phyloP scores from a whole-genome alignment of 306 rosid species.

The Malus sieversii region DNA sequence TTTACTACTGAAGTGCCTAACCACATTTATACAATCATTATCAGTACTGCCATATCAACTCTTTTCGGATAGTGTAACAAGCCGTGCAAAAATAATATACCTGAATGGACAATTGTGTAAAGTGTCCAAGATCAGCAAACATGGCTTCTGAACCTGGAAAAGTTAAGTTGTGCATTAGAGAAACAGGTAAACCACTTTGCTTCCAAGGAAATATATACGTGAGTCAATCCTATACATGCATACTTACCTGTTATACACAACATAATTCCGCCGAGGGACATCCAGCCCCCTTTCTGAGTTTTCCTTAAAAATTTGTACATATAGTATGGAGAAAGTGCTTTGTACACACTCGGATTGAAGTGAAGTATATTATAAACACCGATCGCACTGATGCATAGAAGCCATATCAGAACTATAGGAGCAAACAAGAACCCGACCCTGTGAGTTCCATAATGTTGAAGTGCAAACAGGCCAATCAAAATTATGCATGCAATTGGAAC shows the following conservation, averaged over 20 bases:
- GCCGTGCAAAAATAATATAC: slow-evolving; percentile 25
- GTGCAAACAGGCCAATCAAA: slow-evolving; percentile 76
- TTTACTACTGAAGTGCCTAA: not conserved
- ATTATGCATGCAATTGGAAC: slow-evolving; percentile 76
- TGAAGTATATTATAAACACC: slow-evolving; percentile 77
- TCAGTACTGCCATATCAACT: not conserved
- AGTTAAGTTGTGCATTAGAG: slow-evolving; percentile 10
- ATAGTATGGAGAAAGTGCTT: slow-evolving; percentile 76
- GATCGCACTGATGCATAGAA: slow-evolving; percentile 67
- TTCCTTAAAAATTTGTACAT: slow-evolving; percentile 57
- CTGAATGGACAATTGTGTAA: slow-evolving; percentile 82
- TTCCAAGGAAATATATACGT: slow-evolving; percentile 6
- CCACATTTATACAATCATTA: not conserved
- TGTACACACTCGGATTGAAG: slow-evolving; percentile 64
- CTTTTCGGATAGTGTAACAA: not conserved
- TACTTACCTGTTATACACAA: slow-evolving; percentile 75
- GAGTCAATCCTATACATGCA: slow-evolving; percentile 15
- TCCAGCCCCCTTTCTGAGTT: slow-evolving; percentile 68
- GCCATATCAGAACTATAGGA: slow-evolving; percentile 80
- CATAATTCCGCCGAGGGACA: slow-evolving; percentile 90
- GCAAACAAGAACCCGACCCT: slow-evolving; percentile 90
- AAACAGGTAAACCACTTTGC: slow-evolving; percentile 1
- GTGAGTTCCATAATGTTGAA: slow-evolving; percentile 96
- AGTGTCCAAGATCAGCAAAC: slow-evolving; percentile 99
- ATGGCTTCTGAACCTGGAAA: slow-evolving; percentile 88